Conservation (phyloP, 2,329 filamentous ascomycete species). For the Fusarium kyushuense region DNA sequence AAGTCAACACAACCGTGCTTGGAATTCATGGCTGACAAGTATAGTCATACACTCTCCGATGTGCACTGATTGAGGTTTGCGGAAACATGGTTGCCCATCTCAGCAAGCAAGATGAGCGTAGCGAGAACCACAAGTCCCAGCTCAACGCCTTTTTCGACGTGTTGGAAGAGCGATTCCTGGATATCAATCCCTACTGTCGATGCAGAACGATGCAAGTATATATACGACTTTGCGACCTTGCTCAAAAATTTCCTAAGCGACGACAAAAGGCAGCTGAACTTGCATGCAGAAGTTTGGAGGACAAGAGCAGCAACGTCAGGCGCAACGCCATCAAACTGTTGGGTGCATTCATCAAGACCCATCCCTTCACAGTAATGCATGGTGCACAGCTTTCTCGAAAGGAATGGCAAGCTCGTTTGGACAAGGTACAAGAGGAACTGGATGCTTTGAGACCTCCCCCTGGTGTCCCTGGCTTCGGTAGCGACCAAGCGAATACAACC, state of each 20-base stretch:
- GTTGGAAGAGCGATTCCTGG: conserved; percentile 93
- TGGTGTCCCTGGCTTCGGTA: conserved; percentile 71
- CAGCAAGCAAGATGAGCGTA: conserved; percentile 89
- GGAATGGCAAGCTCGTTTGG: conserved; percentile 86
- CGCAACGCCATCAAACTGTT: conserved; percentile 95
- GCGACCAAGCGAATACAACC: conserved; percentile 73
- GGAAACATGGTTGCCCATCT: conserved; percentile 94
- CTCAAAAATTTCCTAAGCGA: conserved; percentile 94
- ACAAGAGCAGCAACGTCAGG: conserved; percentile 97
- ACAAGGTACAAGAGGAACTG: conserved; percentile 85
- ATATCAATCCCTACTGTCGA: conserved; percentile 96
- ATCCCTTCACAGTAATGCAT: conserved; percentile 93
- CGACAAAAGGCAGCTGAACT: conserved; percentile 89
- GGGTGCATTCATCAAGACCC: conserved; percentile 88
- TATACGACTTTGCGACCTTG: conserved; percentile 90
- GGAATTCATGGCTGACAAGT: conserved; percentile 40
- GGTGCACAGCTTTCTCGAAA: conserved; percentile 85
- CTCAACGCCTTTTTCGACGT: conserved; percentile 98
- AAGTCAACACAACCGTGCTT: conserved; percentile 29
- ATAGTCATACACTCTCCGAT: conserved; percentile 90
- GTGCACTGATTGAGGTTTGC: conserved; percentile 94
- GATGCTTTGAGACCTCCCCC: conserved; percentile 84
- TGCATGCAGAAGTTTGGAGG: conserved; percentile 88
- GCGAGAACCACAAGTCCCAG: conserved; percentile 93
- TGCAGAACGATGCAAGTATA: conserved; percentile 94